These are phyloP conservation scores for Senna tora DNA, from an alignment of 306 rosid species.

Conservation along the genomic window DNA sequence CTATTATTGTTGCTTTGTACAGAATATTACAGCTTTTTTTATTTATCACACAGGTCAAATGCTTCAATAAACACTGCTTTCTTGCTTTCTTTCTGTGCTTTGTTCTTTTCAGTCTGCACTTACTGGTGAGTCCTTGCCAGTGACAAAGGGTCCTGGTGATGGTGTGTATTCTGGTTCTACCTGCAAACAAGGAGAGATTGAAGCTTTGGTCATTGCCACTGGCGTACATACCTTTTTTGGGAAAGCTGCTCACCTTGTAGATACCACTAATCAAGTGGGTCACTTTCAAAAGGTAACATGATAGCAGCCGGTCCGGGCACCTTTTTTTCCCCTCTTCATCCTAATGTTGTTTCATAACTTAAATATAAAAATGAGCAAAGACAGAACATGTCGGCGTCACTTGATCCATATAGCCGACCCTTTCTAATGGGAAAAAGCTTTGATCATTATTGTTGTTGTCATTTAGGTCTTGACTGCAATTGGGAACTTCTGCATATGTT, in stretches of 20 bases:
- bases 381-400: no score
- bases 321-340: not conserved
- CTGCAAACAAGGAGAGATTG: slow-evolving; percentile 98
- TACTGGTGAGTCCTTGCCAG: slow-evolving; percentile 95
- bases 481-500: slow-evolving; percentile 97
- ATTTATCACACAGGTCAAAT: slow-evolving; percentile 5
- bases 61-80: slow-evolving; percentile 6
- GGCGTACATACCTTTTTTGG: slow-evolving; percentile 99
- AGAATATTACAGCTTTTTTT: slow-evolving; percentile 5
- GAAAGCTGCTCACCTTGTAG: slow-evolving; percentile 98
- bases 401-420: no score
- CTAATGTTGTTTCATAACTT: not conserved
- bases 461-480: slow-evolving; percentile 93
- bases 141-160: slow-evolving; percentile 96
- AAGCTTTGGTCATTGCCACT: slow-evolving; percentile 95
- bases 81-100: slow-evolving; percentile 20
- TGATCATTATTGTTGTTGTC: no score
- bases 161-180: slow-evolving; percentile 98
- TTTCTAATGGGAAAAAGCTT: no score
- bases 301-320: not conserved
- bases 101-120: slow-evolving; percentile 82
- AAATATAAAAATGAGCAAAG: no score
- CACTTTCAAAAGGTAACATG: slow-evolving; percentile 89
- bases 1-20: not conserved
- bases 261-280: slow-evolving; percentile 94